phyloP scores from a whole-genome alignment of 768 basidiomycete species.

The Gloeopeniophorella convolvens region DNA sequence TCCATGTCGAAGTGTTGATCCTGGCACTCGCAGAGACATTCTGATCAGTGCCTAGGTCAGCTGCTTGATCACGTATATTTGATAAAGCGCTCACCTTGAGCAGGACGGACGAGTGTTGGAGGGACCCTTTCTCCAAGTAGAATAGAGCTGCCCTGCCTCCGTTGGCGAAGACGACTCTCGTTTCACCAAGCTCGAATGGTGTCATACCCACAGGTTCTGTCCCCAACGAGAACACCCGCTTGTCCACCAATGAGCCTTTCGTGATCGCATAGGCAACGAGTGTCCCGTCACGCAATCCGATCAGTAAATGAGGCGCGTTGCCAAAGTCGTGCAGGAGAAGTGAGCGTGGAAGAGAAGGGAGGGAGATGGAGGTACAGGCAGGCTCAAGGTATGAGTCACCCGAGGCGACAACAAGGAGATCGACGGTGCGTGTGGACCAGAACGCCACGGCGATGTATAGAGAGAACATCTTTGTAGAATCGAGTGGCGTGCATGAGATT shows the following conservation, averaged over 20 bases:
- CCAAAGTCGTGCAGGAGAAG: constrained; percentile 57
- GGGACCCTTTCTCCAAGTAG: constrained; percentile 55
- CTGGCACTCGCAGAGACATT: constrained; percentile 51
- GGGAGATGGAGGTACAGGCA: constrained; percentile 31
- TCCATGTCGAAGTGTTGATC: constrained; percentile 44
- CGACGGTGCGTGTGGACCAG: constrained; percentile 64
- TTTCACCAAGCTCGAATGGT: constrained; percentile 47
- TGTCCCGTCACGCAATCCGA: constrained; percentile 71
- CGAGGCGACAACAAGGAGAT: constrained; percentile 42
- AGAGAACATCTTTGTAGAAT: constrained; percentile 41
- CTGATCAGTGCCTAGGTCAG: constrained; percentile 4
- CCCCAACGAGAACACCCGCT: constrained; percentile 61
- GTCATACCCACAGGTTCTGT: constrained; percentile 57
- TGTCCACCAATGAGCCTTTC: constrained; percentile 33
- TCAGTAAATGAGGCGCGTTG: constrained; percentile 51
- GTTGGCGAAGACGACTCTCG: constrained; percentile 57
- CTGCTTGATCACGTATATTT: not conserved
- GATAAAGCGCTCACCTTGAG: constrained; percentile 43
- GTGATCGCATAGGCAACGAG: constrained; percentile 49
- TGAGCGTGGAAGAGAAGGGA: constrained; percentile 42
- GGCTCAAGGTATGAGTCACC: constrained; percentile 20
- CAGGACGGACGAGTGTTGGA: constrained; percentile 65
- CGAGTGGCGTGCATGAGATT: constrained; percentile 55
- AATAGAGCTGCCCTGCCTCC: constrained; percentile 66
- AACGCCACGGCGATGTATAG: constrained; percentile 57